Percentiles rank a stretch among this genome's conserved stretches.
Evolutionary conservation across 768 basidiomycete genomes (phyloP).

Genomic region (Lactarius quietus): DNA sequence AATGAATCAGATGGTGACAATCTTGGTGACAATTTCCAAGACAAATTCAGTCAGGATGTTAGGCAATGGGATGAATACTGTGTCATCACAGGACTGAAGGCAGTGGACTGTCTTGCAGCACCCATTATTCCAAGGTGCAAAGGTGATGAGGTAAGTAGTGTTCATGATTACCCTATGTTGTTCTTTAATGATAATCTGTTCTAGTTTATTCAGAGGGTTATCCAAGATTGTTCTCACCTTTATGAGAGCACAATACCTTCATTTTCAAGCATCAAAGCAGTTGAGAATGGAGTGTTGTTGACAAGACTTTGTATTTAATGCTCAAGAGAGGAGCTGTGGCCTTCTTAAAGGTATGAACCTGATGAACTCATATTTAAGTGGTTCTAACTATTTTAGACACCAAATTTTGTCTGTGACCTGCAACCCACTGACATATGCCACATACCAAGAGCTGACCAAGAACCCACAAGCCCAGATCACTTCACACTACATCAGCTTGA

Average conservation of each 20-base stretch:
- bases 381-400: no score
- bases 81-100: not conserved
- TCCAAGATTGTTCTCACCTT: not conserved
- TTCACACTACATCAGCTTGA: no score
- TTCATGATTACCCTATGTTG: not conserved
- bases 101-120: not conserved
- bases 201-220: not conserved
- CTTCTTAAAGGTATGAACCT: no score
- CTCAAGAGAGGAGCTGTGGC: no score
- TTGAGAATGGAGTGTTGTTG: not conserved
- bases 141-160: not conserved
- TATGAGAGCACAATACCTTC: not conserved
- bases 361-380: no score
- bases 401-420: no score
- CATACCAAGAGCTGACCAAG: no score
- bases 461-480: no score
- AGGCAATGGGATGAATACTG: not conserved
- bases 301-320: not conserved
- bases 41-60: not conserved
- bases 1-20: not conserved
- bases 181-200: not conserved
- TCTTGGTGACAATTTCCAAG: no score
- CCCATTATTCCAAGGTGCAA: not conserved
- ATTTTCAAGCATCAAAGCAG: not conserved
- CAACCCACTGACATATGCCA: no score